These are phyloP conservation scores for Fusarium begoniae DNA, from an alignment of 2,329 filamentous ascomycete species.

Conservation along the genomic window DNA sequence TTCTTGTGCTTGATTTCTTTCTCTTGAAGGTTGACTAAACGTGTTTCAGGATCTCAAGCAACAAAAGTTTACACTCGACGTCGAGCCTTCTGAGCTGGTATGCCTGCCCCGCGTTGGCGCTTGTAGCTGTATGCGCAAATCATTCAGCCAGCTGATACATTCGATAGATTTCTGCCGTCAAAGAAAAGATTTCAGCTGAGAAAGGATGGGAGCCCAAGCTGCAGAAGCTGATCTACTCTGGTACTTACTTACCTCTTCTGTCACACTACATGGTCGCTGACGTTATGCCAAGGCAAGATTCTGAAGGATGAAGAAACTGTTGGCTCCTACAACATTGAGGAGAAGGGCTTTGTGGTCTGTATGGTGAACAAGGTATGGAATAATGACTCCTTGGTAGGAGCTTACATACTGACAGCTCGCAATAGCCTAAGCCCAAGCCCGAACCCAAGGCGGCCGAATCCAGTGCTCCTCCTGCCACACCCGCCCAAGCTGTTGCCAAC, in stretches of 20 bases:
- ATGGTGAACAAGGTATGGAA: constrained; percentile 90
- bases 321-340: constrained; percentile 97
- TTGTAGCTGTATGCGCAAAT: constrained; percentile 28
- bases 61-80: constrained; percentile 96
- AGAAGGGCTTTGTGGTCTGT: constrained; percentile 99
- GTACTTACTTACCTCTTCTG: constrained; percentile 57
- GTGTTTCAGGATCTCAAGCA: constrained; percentile 88
- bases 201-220: constrained; percentile 93
- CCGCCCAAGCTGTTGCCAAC: constrained; percentile 62
- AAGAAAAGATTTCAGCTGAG: constrained; percentile 89
- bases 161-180: constrained; percentile 82
- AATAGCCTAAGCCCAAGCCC: constrained; percentile 71
- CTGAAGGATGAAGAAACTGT: constrained; percentile 97
- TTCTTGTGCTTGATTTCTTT: not conserved
- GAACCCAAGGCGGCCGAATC: constrained; percentile 64
- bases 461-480: constrained; percentile 68
- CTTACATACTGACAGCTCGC: constrained; percentile 20
- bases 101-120: constrained; percentile 52
- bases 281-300: constrained; percentile 79
- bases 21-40: constrained; percentile 13
- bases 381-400: not conserved
- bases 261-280: constrained; percentile 33
- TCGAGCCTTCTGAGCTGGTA: constrained; percentile 92
- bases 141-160: constrained; percentile 16
- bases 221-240: constrained; percentile 98